Evolutionary conservation across 768 basidiomycete species (phyloP).

Genomic region (Boletus tylopilopsis): DNA sequence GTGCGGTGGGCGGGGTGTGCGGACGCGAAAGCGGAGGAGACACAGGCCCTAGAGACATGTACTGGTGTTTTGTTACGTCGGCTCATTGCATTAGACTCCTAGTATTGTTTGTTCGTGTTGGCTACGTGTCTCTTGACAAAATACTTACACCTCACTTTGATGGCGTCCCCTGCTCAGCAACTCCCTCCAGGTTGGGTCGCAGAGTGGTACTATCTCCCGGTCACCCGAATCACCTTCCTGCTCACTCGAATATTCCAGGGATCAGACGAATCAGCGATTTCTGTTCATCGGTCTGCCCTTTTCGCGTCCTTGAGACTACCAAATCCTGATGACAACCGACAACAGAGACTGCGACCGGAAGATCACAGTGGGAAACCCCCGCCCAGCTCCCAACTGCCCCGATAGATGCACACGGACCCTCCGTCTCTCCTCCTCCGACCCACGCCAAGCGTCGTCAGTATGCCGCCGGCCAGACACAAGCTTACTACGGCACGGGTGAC

Average conservation of each 20-base stretch:
- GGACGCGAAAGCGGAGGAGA: slow-evolving; percentile 74
- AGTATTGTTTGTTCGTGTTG: slow-evolving; percentile 26
- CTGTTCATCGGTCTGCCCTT: slow-evolving; percentile 78
- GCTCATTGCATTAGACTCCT: no score
- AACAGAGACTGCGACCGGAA: slow-evolving; percentile 78
- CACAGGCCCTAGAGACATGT: slow-evolving; percentile 63
- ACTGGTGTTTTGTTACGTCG: slow-evolving; percentile 65
- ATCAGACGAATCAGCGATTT: slow-evolving; percentile 73
- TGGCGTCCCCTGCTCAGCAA: slow-evolving; percentile 55
- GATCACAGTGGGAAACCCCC: slow-evolving; percentile 88
- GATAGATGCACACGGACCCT: slow-evolving; percentile 37
- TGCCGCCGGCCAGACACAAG: slow-evolving; percentile 90
- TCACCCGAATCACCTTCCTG: background rate
- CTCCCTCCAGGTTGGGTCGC: slow-evolving; percentile 91
- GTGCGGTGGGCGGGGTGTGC: slow-evolving; percentile 93
- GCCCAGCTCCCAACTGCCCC: slow-evolving; percentile 36
- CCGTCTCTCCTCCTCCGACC: slow-evolving; percentile 42
- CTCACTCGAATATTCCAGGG: slow-evolving; percentile 49
- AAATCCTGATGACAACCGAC: slow-evolving; percentile 15
- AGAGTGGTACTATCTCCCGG: slow-evolving; percentile 63
- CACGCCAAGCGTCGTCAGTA: slow-evolving; percentile 82
- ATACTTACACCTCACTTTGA: slow-evolving; percentile 15
- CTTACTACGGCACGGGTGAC: slow-evolving; percentile 63
- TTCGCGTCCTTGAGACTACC: slow-evolving; percentile 4
- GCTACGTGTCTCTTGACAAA: slow-evolving; percentile 24